Evolutionary conservation across 2,329 filamentous ascomycete genomes (phyloP), one percentile per base, ranked within the genome.

Genomic region (Aureobasidium uvarum): DNA sequence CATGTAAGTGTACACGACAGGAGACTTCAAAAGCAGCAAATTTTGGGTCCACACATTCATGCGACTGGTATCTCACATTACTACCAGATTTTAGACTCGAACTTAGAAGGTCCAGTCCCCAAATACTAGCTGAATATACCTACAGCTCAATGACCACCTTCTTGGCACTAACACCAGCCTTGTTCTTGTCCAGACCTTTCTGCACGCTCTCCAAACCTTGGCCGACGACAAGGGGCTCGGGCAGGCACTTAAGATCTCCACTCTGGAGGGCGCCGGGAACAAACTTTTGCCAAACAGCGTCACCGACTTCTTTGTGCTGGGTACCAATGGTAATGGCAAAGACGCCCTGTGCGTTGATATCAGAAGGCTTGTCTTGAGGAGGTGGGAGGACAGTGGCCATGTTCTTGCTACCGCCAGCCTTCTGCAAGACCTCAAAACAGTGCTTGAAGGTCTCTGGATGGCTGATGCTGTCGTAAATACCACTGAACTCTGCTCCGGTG

Each of bases 381-480:
- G 67, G 67, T 6, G 70, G 66, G 5, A 68, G 41, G 14, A 65
- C 64, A 10, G 64, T 62, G 11, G 67, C 66, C 33, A 68, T 65
- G 48, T 59, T 68, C 59, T 66, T 67, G 62, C 33, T 66, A 4
- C 66, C 58, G 20, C 64, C 66, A n/a, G 60, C 39, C 60, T 70
- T 69, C 11, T 68, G 28, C 14, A 68, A 11, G 46, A 70, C 65
- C 14, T 55, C 64, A 36, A 66, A 63, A 43, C 56, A 48, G 58
- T 62, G 54, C 28, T 68, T 67, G 59, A 64, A 45, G 20, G 66
- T 59, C 7, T 68, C 66, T 3, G 67, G 62, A 11, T 63, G 14
- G 23, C 62, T 48, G 25, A 76, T 77, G 45, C 70, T 70, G 66
- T 81, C 80, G 66, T 76, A 80, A n/a, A 78, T 71, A 33, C 80